Base-by-base conservation (phyloP, 768 basidiomycete species). In the Kwoniella shandongensis region DNA sequence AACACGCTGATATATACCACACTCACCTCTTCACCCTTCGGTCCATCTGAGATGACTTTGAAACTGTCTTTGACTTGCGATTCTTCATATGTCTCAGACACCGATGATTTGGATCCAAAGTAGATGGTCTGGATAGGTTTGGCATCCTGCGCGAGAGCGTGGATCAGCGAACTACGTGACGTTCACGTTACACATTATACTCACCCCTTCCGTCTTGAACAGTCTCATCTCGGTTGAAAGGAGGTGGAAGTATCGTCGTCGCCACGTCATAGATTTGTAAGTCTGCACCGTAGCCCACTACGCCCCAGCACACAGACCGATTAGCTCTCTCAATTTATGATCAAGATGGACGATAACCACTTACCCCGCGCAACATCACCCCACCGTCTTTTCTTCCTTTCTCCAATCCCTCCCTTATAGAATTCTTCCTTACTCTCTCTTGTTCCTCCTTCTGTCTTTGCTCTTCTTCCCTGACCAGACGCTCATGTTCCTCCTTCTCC, bases 231-330 rank as follows among this genome's bases (percentile, higher is more conserved):
- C 63, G 11, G 47, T 54, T 3, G 51, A 39, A 17, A 61, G 45
- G 6, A 73, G 57, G 23, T 66, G 49, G 53, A 73, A 73, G 40
- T 57, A 65, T 40, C 72, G 40, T 36, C 72, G 49, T 18, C 72
- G 53, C 72, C 72, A 73, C 13, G 55, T 66, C 41, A 65, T 55
- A 18, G 57, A 62, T 23, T 54, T 59, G n/a, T 54, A 57, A 0
- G 69, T 66, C 44, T 73, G 72, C 10, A 69, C 69, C 13, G 72
- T 73, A 26, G 70, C 51, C 51, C 61, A 63, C 72, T 73, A 45
- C 41, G 22, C n/a, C n/a, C n/a, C n/a, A n/a, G n/a, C n/a, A n/a
- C n/a, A n/a, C n/a, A 22, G 23, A 29, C n/a, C 40, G n/a, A 6
- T 6, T 42, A n/a, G 18, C 5, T 42, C 22, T 13, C 32, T 32